A percentile compares a stretch with the other conserved stretches of the same genome.
Evolutionary conservation across 2,329 filamentous ascomycete species (phyloP).

Genomic region (Lachnellula arida): DNA sequence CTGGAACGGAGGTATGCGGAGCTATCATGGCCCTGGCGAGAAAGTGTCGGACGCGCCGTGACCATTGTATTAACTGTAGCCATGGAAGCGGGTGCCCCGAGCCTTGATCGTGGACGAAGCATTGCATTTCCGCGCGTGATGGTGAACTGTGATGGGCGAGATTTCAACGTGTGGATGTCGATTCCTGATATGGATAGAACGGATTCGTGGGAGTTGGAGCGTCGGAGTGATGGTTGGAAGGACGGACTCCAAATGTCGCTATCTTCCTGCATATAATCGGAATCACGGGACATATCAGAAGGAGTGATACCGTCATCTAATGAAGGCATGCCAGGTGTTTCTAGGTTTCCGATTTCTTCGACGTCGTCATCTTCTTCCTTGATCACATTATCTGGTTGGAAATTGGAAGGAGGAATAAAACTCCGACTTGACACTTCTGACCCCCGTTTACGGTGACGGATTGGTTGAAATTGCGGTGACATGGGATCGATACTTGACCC

Average conservation of each 20-base stretch:
- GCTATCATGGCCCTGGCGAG: conserved; percentile 45
- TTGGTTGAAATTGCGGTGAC: conserved; percentile 52
- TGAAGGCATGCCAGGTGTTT: conserved; percentile 17
- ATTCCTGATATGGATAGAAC: conserved; percentile 82
- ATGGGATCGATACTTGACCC: conserved; percentile 69
- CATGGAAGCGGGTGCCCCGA: conserved; percentile 39
- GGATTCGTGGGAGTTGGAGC: conserved; percentile 76
- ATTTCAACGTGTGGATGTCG: conserved; percentile 80
- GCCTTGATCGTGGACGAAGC: conserved; percentile 43
- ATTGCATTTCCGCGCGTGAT: conserved; percentile 43
- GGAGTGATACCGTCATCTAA: conserved; percentile 21
- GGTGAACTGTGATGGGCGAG: conserved; percentile 70
- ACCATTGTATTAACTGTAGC: conserved; percentile 52
- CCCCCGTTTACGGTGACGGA: conserved; percentile 51
- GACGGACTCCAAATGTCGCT: conserved; percentile 24
- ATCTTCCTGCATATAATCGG: conserved; percentile 8
- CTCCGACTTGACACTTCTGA: conserved; percentile 52
- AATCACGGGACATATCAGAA: conserved; percentile 20
- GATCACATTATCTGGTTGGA: conserved; percentile 34
- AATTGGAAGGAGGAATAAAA: conserved; percentile 33
- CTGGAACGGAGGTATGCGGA: conserved; percentile 53
- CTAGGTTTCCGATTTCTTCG: conserved; percentile 25
- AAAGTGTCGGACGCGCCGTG: conserved; percentile 53
- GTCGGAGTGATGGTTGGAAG: conserved; percentile 50
- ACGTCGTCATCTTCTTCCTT: conserved; percentile 33